phyloP scores from a whole-genome alignment of 1,139 yeast species.

The Entelexis sorbosivorans region DNA sequence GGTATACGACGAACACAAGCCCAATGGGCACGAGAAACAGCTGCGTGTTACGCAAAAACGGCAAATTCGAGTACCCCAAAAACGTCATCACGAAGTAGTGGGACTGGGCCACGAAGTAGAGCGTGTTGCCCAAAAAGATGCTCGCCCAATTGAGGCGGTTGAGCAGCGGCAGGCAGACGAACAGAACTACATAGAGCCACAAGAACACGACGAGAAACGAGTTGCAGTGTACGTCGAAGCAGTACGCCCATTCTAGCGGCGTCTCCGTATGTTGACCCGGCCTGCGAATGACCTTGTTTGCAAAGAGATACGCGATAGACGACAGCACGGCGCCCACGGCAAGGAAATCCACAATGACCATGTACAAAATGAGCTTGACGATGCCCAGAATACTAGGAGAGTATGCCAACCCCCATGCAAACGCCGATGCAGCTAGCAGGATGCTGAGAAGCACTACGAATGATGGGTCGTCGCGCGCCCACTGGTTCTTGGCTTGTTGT shows the following conservation, averaged over 20 bases:
- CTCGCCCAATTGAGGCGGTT: constrained; percentile 54
- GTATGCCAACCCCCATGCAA: constrained; percentile 86
- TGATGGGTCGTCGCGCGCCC: constrained; percentile 88
- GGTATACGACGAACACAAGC: constrained; percentile 45
- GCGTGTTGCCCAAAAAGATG: constrained; percentile 60
- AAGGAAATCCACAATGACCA: constrained; percentile 78
- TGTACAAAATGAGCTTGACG: constrained; percentile 54
- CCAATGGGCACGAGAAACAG: constrained; percentile 48
- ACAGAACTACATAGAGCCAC: constrained; percentile 62
- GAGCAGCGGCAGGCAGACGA: constrained; percentile 60
- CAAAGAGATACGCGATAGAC: constrained; percentile 59
- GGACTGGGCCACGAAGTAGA: constrained; percentile 60
- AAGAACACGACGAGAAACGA: constrained; percentile 76
- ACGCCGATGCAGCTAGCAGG: constrained; percentile 58
- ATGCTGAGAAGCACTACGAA: constrained; percentile 61
- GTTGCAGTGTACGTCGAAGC: constrained; percentile 89
- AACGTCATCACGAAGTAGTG: constrained; percentile 73
- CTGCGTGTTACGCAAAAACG: constrained; percentile 59
- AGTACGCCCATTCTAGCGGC: constrained; percentile 76
- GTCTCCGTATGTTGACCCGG: constrained; percentile 25
- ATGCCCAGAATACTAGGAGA: constrained; percentile 53
- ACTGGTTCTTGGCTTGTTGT: constrained; percentile 53
- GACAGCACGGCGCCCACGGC: constrained; percentile 60
- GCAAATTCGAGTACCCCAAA: constrained; percentile 77
- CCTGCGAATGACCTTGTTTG: constrained; percentile 48